Evolutionary conservation across 1,284 basidiomycete species (phyloP).

Genomic region (Naganishia sp.): DNA sequence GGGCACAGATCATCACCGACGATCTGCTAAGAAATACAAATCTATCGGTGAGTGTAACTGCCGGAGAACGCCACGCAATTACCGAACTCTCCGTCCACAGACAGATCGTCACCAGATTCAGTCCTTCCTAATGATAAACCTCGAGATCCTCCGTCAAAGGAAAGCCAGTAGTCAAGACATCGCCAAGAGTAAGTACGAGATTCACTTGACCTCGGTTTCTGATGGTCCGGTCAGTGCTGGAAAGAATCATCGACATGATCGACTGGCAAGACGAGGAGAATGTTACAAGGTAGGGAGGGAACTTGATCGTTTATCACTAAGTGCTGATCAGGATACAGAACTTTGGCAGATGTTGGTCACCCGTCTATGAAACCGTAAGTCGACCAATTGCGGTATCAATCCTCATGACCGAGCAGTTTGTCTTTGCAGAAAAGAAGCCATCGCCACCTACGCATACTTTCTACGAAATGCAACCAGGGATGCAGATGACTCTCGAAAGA

Average conservation of each 20-base stretch:
- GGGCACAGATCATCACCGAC: conserved; percentile 17
- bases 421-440: neutral
- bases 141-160: conserved; percentile 12
- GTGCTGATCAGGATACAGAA: neutral
- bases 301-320: neutral
- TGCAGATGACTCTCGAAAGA: neutral
- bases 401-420: neutral
- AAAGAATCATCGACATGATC: conserved; percentile 9
- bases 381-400: neutral
- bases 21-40: conserved; percentile 1
- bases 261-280: conserved; percentile 13
- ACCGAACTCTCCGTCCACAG: neutral
- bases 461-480: neutral
- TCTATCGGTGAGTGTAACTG: neutral
- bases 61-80: neutral
- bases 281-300: neutral
- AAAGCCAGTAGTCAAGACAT: conserved; percentile 12
- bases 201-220: neutral
- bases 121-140: conserved; percentile 12
- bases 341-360: conserved; percentile 2
- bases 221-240: neutral
- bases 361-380: conserved; percentile 13
- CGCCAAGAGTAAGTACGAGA: neutral
- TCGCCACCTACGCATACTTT: conserved; percentile 3
- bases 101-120: conserved; percentile 1